Base-by-base conservation (phyloP, 1,139 yeast genomes). In the Blastobotrys capitulatus region DNA sequence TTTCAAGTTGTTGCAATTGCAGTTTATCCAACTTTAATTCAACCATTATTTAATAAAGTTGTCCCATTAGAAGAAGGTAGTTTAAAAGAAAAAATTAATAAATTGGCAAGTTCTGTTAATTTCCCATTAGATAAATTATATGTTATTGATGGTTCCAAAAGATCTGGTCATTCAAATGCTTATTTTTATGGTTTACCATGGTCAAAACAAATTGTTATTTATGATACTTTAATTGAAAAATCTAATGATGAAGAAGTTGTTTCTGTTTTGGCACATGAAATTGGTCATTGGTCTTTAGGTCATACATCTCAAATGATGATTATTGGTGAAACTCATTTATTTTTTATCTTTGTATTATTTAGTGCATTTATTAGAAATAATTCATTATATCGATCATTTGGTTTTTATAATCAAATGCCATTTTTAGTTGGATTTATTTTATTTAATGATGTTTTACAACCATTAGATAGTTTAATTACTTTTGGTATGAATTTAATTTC, bases 141-240 rank as follows among this genome's bases (percentile, higher is more conserved):
- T 61, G 96, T 90, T 46, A 80, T 90, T 64, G 98, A 92, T 66
- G 97, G 97, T 13, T 90, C 97, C 45, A 87, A 85, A 67, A 84
- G 97, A 71, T 87, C 96, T 1, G 81, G 95, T 13, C 98, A 92
- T 69, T 90, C 97, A 6, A 92, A 92, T 64, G 98, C 98, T 41
- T 92, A 87, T 68, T 92, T 92, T 65, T 81, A 86, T 58, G 98
- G 98, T 6, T 76, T 92, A 60, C 98, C 98, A 42, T 90, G 97
- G 94, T 83, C 89, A 51, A 92, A 92, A 70, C 92, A 90, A 67
- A 92, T 92, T 69, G 97, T 92, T 45, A 77, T 92, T 48, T 92
- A 76, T 65, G 98, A 92, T 62, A 92, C 97, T 8, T 77, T 92
- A 69, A 83, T 92, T 57, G 82, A 86, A 54, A 85, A 86, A 51